Base-by-base conservation (phyloP, 768 basidiomycete genomes). In the Suillus fuscotomentosus region DNA sequence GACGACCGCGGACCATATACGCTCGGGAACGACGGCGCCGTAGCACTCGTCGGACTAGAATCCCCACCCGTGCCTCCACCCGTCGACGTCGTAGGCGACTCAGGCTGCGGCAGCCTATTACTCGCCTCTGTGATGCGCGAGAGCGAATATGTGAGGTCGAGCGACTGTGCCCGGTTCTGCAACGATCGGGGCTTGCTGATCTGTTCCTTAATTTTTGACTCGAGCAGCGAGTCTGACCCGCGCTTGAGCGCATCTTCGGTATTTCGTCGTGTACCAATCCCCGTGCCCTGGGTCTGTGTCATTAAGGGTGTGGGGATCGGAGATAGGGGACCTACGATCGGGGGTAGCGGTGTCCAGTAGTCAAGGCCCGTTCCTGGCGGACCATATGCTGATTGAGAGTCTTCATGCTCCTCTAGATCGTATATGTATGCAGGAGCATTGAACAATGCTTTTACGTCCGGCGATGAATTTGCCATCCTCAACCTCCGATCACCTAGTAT, bases 401-500 rank as follows among this genome's bases (percentile, higher is more conserved):
- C 90, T 62, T 90, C 85, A 20, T 84, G 87, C 64, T 89, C 86
- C 65, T 93, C 90, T 14, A 92, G 78, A 71, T 92, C 87, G 70
- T 92, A 94, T 61, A 91, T 88, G 70, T 92, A 93, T 5, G 90
- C 83, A 24, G 92, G 90, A 0, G 90, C 87, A 72, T 95, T 92
- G 80, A 99, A 97, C 70, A 99, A 74, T 0, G 96, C 95, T 76
- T 97, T 97, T 63, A 99, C 96, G 68, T 97, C 94, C 3, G 94
- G 94, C 5, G 95, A 94, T 5, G 95, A 95, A 69, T 88, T 92
- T 11, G 94, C 92, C 65, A 95, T 80, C 57, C 95, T 86, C 61
- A 96, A 78, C 67, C 91, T 82, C 68, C 90, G 81, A 78, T 90
- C 88, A 60, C 86, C 86, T 72, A 88, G 80, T 68, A 92, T 86